Percentiles rank a stretch among this genome's conserved stretches.
phyloP scores from a whole-genome alignment of 2,329 filamentous ascomycete species.

The Diatrype stigma region DNA sequence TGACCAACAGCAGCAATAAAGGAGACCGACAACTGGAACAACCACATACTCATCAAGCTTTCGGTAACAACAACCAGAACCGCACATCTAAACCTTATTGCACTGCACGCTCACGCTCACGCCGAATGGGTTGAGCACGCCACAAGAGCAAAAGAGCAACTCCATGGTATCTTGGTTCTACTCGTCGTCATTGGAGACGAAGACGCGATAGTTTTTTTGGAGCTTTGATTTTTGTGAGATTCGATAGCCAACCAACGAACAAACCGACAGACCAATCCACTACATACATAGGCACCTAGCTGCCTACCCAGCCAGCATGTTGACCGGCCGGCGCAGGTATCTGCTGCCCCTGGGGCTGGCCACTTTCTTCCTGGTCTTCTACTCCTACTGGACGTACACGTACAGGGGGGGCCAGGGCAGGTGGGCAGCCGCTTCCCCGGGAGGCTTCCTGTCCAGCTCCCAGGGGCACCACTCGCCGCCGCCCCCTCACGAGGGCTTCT shows the following conservation, averaged over 20 bases:
- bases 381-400: background rate
- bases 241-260: too few species aligned
- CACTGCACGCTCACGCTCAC: too few species aligned
- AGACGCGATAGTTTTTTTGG: too few species aligned
- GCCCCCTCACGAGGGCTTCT: background rate
- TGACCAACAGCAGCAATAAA: too few species aligned
- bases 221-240: too few species aligned
- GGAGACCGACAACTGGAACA: background rate
- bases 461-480: background rate
- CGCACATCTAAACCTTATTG: background rate
- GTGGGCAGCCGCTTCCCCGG: too few species aligned
- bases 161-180: background rate
- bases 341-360: background rate
- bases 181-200: too few species aligned
- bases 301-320: background rate
- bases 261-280: too few species aligned
- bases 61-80: background rate
- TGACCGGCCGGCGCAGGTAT: background rate
- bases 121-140: background rate
- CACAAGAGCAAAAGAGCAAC: too few species aligned
- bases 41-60: background rate
- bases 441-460: background rate
- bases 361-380: background rate
- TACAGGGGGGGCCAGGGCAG: too few species aligned
- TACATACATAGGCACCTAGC: too few species aligned